Evolutionary conservation across 2,329 filamentous ascomycete species (phyloP).

Genomic region (Fusarium avenaceum): DNA sequence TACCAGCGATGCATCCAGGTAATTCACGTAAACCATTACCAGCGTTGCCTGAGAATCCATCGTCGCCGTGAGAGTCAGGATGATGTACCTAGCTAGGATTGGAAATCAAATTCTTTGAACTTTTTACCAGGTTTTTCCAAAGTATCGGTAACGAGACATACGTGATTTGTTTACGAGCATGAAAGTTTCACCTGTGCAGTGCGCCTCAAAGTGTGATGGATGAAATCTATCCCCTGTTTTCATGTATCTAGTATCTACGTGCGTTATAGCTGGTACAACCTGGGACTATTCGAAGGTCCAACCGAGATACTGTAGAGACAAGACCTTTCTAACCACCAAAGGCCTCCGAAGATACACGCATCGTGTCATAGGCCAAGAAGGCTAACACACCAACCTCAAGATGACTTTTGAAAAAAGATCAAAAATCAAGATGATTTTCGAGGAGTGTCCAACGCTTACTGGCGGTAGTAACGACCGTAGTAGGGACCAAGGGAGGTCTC

Average conservation of each 20-base stretch:
- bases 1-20: constrained; percentile 39
- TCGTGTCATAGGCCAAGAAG: constrained; percentile 35
- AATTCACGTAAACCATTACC: constrained; percentile 60
- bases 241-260: constrained; percentile 40
- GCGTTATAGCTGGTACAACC: constrained; percentile 35
- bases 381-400: constrained; percentile 37
- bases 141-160: neutral
- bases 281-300: constrained; percentile 39
- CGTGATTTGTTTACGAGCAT: neutral
- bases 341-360: constrained; percentile 22
- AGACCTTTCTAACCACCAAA: constrained; percentile 37
- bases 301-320: constrained; percentile 44
- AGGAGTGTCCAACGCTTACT: constrained; percentile 17
- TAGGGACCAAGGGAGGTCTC: constrained; percentile 59
- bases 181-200: neutral
- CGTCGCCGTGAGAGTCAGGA: constrained; percentile 37
- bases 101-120: neutral
- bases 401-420: constrained; percentile 29
- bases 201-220: neutral
- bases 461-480: constrained; percentile 48
- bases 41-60: constrained; percentile 57
- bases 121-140: neutral
- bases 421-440: constrained; percentile 27
- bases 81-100: neutral
- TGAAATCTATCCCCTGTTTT: constrained; percentile 33